phyloP scores from a whole-genome alignment of 2,329 filamentous ascomycete genomes.

The Colletotrichum musicola region DNA sequence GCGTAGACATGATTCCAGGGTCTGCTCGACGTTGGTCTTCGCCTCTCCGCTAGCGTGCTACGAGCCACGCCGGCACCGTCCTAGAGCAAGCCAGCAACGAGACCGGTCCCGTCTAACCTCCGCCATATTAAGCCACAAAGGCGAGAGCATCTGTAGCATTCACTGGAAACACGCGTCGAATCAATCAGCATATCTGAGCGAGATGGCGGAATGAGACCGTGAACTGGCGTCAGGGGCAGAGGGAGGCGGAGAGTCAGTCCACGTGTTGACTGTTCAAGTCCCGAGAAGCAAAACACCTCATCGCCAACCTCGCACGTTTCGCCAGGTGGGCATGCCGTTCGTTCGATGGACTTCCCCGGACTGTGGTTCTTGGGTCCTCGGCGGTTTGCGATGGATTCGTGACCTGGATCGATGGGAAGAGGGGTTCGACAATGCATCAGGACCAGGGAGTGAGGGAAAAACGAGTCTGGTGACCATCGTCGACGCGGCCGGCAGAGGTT shows the following conservation, averaged over 20 bases:
- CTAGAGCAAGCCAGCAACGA: too few relatives aligned
- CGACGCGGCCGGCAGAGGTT: constrained; percentile 26
- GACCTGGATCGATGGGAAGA: constrained; percentile 6
- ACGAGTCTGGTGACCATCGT: constrained; percentile 31
- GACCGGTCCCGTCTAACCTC: too few relatives aligned
- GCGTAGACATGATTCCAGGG: too few relatives aligned
- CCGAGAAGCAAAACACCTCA: neutral
- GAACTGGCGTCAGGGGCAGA: constrained; percentile 8
- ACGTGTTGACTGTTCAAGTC: neutral
- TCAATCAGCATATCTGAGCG: neutral
- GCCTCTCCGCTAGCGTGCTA: too few relatives aligned
- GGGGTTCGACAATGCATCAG: neutral
- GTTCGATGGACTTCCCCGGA: constrained; percentile 1
- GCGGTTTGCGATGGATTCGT: constrained; percentile 14
- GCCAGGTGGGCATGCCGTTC: neutral
- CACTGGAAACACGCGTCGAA: too few relatives aligned
- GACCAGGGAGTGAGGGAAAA: neutral
- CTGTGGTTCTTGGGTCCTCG: constrained; percentile 2
- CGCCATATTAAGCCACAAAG: too few relatives aligned
- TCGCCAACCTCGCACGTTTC: constrained; percentile 24
- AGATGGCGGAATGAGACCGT: constrained; percentile 20
- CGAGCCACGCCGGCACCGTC: too few relatives aligned
- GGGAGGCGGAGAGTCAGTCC: neutral
- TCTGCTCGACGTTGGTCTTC: too few relatives aligned
- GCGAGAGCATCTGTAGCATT: too few relatives aligned